These are phyloP conservation scores for Cinchona pubescens DNA, from an alignment of 257 asterid species.

Conservation along the genomic window DNA sequence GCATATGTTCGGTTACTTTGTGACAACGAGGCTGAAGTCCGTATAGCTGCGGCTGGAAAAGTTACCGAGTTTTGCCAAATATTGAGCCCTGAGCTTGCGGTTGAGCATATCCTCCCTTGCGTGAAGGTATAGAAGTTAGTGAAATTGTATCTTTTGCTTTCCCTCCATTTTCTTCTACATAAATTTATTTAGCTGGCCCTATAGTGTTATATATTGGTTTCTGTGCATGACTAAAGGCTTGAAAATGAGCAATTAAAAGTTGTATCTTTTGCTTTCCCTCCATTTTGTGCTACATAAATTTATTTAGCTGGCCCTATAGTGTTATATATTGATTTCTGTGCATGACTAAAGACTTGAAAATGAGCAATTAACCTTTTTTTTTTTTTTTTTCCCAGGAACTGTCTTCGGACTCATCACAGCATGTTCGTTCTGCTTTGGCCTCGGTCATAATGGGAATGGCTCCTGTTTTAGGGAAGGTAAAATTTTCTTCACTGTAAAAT, in stretches of 20 bases:
- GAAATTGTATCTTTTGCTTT: not conserved
- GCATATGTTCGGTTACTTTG: slow-evolving; percentile 46
- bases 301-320: no score
- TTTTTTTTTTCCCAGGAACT: slow-evolving; percentile 26
- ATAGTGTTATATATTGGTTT: not conserved
- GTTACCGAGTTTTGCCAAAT: slow-evolving; percentile 42
- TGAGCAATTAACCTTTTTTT: no score
- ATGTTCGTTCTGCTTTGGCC: slow-evolving; percentile 50
- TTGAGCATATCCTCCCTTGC: slow-evolving; percentile 44
- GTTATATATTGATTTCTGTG: no score
- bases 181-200: not conserved
- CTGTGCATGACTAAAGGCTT: not conserved
- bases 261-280: not conserved
- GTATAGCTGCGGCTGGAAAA: slow-evolving; percentile 48
- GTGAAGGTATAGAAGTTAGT: slow-evolving; percentile 32
- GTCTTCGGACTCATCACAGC: slow-evolving; percentile 45
- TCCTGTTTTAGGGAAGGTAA: slow-evolving; percentile 43
- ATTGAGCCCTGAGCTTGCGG: slow-evolving; percentile 39
- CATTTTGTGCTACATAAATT: no score
- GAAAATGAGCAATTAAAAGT: not conserved
- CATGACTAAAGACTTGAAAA: no score
- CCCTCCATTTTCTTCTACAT: slow-evolving; percentile 3
- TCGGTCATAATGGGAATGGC: slow-evolving; percentile 52
- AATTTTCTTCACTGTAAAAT: not conserved
- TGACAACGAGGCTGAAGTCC: slow-evolving; percentile 49